phyloP scores from a whole-genome alignment of 768 basidiomycete species.

The Russula emetica region DNA sequence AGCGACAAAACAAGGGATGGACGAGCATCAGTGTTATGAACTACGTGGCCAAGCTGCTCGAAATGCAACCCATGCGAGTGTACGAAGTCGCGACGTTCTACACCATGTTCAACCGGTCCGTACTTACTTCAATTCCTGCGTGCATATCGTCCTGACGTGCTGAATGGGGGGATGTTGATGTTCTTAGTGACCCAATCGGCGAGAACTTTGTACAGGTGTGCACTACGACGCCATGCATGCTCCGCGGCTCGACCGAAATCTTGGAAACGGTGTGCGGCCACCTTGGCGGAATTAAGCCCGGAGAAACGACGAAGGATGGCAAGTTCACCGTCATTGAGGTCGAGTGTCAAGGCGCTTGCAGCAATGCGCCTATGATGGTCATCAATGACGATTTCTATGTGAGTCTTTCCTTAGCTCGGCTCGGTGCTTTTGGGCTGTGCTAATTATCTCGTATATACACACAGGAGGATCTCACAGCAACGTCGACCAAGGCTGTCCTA shows the following conservation, averaged over 20 bases:
- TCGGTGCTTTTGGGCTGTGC: slow-evolving; percentile 21
- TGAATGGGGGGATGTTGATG: background rate
- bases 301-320: slow-evolving; percentile 90
- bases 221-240: slow-evolving; percentile 98
- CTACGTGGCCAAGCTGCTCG: slow-evolving; percentile 88
- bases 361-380: slow-evolving; percentile 96
- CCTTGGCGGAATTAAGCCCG: slow-evolving; percentile 78
- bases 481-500: slow-evolving; percentile 72
- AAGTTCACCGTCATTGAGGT: slow-evolving; percentile 98
- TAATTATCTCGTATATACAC: slow-evolving; percentile 14
- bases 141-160: background rate
- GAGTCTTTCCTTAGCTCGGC: slow-evolving; percentile 24
- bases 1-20: slow-evolving; percentile 98
- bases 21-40: slow-evolving; percentile 99
- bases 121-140: background rate
- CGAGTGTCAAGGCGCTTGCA: slow-evolving; percentile 98
- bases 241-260: slow-evolving; percentile 87
- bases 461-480: slow-evolving; percentile 80
- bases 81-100: slow-evolving; percentile 99
- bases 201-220: slow-evolving; percentile 95
- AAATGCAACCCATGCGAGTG: slow-evolving; percentile 96
- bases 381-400: slow-evolving; percentile 97
- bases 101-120: slow-evolving; percentile 98
- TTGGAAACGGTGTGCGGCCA: slow-evolving; percentile 78
- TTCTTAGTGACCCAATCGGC: slow-evolving; percentile 81